Base-by-base conservation (phyloP, 139 green algal species). In the Asterochloris sp. region DNA sequence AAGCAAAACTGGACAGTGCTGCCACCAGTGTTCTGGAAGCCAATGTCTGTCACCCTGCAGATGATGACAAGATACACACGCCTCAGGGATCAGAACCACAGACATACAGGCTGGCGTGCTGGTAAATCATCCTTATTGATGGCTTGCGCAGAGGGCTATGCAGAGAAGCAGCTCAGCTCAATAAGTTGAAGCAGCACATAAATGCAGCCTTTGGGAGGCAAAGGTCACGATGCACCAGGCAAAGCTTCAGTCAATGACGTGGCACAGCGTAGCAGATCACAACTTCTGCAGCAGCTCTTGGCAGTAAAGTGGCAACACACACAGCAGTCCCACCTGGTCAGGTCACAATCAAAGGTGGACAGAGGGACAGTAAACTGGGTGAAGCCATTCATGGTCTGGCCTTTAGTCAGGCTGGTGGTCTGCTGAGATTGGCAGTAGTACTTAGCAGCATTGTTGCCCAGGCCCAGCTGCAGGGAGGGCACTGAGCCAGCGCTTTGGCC, bases 381-480 rank as follows among this genome's bases (percentile, higher is more conserved):
- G 11, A 82, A 84, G 66, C 64, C 73, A 26, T 80, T 76, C 28
- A 60, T 76, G 19, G 47, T 54, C 29, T 63, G 26, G 29, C 60
- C 27, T 9, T 64, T 60, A 19, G 71, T 69, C 11, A 82, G n/a
- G 62, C 29, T 75, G 13, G 60, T 64, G 26, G 78, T 61, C 13
- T 79, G 54, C 24, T 84, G 69, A 27, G 64, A 71, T 54, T 24
- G 29, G 74, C 85, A 88, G 69, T 83, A 88, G 71, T 82, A 47
- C 66, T 62, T 75, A n/a, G 82, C 68, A 60, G 86, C 85, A 28
- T 85, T 82, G n/a, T 86, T 73, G 47, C 82, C 84, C 71, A 88
- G 38, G 29, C 38, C 47, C 63, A 84, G 69, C 17, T 68, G 38
- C 61, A 82, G 14, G 11, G 74, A 80, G 12, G 66, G 23, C 13